These are phyloP conservation scores for Nannochloropsis salina DNA, from an alignment of 108 stramenopile species.

Conservation along the genomic window DNA sequence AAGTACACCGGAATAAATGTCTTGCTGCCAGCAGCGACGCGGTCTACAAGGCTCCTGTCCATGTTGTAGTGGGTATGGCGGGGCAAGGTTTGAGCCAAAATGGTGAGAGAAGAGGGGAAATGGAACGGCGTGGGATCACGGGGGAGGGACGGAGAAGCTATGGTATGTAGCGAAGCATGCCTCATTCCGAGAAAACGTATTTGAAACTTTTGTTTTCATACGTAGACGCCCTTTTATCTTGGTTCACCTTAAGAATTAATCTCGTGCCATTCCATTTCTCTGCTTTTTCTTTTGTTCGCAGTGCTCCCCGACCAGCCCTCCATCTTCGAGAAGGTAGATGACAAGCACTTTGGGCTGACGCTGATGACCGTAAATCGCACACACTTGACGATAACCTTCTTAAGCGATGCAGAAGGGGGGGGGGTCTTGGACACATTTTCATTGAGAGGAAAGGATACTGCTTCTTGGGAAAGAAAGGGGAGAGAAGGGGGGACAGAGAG, in stretches of 20 bases:
- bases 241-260: too few relatives aligned
- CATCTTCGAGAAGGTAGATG: background rate
- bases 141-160: background rate
- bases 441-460: background rate
- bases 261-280: background rate
- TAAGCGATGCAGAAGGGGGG: background rate
- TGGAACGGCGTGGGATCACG: background rate
- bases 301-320: background rate
- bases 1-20: conserved; percentile 12
- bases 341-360: background rate
- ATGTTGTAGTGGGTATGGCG: conserved; percentile 44
- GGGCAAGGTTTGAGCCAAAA: conserved; percentile 36
- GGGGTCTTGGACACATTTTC: background rate
- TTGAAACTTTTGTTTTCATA: too few relatives aligned
- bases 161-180: background rate
- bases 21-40: background rate
- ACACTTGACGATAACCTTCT: background rate
- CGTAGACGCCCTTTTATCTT: too few relatives aligned
- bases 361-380: background rate
- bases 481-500: background rate
- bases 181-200: too few relatives aligned
- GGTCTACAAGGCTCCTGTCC: conserved; percentile 38
- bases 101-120: background rate
- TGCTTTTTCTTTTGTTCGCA: background rate
- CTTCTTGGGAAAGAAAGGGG: background rate